Percentiles rank a stretch among this genome's conserved stretches.
Conservation (phyloP, 75 land plant genomes). For the Selaginella moellendorffii region DNA sequence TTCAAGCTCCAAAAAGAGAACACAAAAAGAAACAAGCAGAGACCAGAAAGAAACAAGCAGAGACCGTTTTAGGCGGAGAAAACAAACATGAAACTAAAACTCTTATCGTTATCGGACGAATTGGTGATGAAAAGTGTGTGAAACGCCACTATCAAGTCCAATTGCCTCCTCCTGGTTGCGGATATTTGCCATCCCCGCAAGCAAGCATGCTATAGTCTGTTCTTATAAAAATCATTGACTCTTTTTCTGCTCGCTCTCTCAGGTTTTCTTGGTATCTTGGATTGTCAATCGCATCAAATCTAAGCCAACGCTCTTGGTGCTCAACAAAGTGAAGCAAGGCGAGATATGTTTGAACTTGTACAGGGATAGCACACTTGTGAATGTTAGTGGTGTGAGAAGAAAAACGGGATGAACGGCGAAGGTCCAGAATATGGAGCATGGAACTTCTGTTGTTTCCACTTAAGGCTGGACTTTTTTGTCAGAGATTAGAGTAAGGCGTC, state of each 20-base stretch:
- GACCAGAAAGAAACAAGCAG: background rate
- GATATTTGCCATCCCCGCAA: slow-evolving; percentile 71
- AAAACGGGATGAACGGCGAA: slow-evolving; percentile 58
- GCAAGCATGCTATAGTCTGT: slow-evolving; percentile 32
- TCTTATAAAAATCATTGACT: background rate
- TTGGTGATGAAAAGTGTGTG: slow-evolving; percentile 99
- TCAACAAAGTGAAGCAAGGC: slow-evolving; percentile 89
- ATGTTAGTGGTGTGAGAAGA: slow-evolving; percentile 79
- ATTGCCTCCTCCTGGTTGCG: slow-evolving; percentile 75
- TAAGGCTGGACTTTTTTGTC: slow-evolving; percentile 12
- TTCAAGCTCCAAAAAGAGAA: slow-evolving; percentile 27
- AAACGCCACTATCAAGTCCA: slow-evolving; percentile 75
- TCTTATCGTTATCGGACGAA: slow-evolving; percentile 38
- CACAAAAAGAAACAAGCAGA: background rate
- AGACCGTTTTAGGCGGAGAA: background rate
- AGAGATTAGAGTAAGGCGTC: background rate
- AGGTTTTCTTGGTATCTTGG: slow-evolving; percentile 70
- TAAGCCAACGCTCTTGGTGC: slow-evolving; percentile 51
- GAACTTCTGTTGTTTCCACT: slow-evolving; percentile 88
- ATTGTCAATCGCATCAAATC: slow-evolving; percentile 24
- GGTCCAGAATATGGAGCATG: slow-evolving; percentile 80
- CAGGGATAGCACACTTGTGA: background rate
- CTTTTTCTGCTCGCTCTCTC: slow-evolving; percentile 2
- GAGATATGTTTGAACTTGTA: slow-evolving; percentile 33
- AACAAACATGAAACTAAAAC: slow-evolving; percentile 8